Base-by-base conservation (phyloP, 2,329 filamentous ascomycete genomes). In the Verticillium nonalfalfae region DNA sequence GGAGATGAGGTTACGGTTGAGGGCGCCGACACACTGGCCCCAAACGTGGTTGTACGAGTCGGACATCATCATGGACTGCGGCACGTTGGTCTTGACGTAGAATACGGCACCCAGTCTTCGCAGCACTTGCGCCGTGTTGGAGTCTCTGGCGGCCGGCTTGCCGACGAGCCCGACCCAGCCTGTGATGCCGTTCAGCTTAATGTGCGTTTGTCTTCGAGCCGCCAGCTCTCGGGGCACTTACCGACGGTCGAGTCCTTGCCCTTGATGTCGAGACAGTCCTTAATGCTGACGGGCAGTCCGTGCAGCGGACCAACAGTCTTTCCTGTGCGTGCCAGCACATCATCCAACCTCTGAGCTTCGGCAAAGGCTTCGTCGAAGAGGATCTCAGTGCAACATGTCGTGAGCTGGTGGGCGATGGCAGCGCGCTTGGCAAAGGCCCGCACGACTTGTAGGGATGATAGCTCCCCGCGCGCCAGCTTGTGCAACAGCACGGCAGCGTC, bases 81-180 rank as follows among this genome's bases (percentile, higher is more conserved):
- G 74, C 39, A 76, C 70, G 56, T 78, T 79, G 0, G 76, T 79
- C 45, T 77, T 75, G 26, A 77, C 73, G 60, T 77, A 76, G 57
- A 78, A 73, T 10, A 79, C 69, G 2, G 75, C 77, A 1, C 77
- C 77, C 71, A 38, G 72, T 69, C 3, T 66, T 64, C 10, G 78
- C 69, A 85, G 73, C 1, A 84, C 63, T 9, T 71, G 65, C 1
- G 74, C 75, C 0, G 82, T 71, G 3, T 73, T 68, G 4, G 79
- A 69, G 34, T 83, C 79, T 7, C 70, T 63, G 3, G 68, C 60
- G 0, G 79, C 85, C 0, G 88, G 85, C 56, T 87, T 78, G 45
- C 81, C 80, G 3, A 87, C 84, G 61, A 88, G 80, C 1, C 82
- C 81, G 0, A 82, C 81, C 63, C 92, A 88, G 5, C 89, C 64